These are phyloP conservation scores for Wickerhamomyces rabaulensis DNA, from an alignment of 805 yeast genomes.

Conservation along the genomic window DNA sequence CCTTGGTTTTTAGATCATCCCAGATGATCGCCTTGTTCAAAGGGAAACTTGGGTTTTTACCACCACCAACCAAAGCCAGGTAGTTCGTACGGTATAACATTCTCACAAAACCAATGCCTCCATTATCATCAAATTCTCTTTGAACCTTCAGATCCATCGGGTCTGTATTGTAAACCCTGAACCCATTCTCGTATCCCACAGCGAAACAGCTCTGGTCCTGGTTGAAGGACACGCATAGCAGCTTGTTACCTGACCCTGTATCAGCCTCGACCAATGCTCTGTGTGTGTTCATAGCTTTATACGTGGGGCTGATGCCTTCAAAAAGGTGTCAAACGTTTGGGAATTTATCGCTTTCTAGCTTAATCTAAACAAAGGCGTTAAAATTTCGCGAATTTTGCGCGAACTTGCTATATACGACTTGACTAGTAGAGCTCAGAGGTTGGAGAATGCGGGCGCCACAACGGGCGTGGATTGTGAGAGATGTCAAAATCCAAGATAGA, in stretches of 20 bases:
- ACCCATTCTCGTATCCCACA: slow-evolving; percentile 74
- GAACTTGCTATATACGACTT: neutral
- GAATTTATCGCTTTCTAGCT: too few species aligned
- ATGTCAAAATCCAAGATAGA: too few species aligned
- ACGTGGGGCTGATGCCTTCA: neutral
- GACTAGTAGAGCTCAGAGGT: too few species aligned
- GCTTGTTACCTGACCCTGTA: neutral
- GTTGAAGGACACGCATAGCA: slow-evolving; percentile 46
- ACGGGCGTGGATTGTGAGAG: too few species aligned
- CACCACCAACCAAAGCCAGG: slow-evolving; percentile 88
- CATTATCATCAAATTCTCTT: slow-evolving; percentile 38
- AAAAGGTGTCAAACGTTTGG: neutral
- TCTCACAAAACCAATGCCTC: slow-evolving; percentile 68
- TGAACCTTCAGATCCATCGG: slow-evolving; percentile 76
- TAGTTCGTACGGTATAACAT: slow-evolving; percentile 92
- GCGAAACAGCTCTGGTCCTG: slow-evolving; percentile 92
- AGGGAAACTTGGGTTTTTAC: slow-evolving; percentile 71
- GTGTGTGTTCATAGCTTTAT: neutral
- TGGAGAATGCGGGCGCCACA: too few species aligned
- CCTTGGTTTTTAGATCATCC: slow-evolving; percentile 83
- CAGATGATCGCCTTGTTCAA: slow-evolving; percentile 78
- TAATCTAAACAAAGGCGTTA: too few species aligned
- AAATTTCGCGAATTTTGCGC: neutral
- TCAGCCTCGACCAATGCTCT: neutral
- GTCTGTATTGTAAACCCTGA: slow-evolving; percentile 78